These are phyloP conservation scores for Botrytis squamosa DNA, from an alignment of 2,329 filamentous ascomycete species.

Conservation along the genomic window DNA sequence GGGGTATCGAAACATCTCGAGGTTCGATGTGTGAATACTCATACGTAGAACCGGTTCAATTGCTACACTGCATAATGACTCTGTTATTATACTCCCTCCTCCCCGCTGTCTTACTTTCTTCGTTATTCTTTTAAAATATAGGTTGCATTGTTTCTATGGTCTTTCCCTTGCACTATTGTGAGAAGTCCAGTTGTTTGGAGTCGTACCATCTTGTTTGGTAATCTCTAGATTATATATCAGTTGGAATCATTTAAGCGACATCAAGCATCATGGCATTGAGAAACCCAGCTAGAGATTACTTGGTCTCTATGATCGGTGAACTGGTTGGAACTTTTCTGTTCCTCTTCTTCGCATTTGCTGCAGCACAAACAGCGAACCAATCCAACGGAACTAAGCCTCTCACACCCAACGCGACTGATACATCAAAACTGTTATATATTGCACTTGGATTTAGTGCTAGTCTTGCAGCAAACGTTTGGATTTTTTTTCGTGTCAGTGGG, in stretches of 20 bases:
- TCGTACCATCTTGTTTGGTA: neutral
- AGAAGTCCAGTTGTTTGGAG: neutral
- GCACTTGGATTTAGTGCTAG: conserved; percentile 39
- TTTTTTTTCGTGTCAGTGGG: conserved; percentile 54
- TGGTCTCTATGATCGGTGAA: conserved; percentile 48
- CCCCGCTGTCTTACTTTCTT: neutral
- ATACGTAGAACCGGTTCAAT: neutral
- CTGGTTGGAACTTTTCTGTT: conserved; percentile 49
- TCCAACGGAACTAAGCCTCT: conserved; percentile 11
- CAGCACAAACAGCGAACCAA: conserved; percentile 30
- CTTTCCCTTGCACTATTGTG: neutral
- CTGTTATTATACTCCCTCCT: conserved; percentile 7
- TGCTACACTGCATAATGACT: neutral
- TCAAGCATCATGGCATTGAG: neutral
- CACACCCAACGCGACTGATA: conserved; percentile 30
- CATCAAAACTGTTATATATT: conserved; percentile 41
- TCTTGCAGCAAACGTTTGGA: conserved; percentile 54
- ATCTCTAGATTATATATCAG: neutral
- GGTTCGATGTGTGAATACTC: neutral
- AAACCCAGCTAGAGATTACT: conserved; percentile 37
- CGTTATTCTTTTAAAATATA: neutral
- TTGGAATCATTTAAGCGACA: neutral
- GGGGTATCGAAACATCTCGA: neutral
- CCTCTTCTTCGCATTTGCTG: conserved; percentile 32
- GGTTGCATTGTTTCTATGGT: neutral